These are phyloP conservation scores for Fusarium sp. DNA, from an alignment of 2,329 filamentous ascomycete genomes.

Conservation along the genomic window DNA sequence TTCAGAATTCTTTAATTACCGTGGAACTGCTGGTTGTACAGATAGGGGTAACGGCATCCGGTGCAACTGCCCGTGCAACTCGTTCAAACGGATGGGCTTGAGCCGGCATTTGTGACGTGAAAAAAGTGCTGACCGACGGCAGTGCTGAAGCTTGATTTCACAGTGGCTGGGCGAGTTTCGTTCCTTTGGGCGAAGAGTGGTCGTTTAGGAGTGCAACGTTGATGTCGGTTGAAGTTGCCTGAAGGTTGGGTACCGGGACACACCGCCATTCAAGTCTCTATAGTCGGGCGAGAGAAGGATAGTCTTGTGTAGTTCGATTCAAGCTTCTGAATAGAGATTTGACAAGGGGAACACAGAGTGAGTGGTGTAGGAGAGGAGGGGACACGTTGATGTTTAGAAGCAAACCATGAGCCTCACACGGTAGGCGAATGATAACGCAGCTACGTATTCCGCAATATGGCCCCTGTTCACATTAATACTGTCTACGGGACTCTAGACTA, in stretches of 20 bases:
- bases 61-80: conserved; percentile 31
- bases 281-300: not conserved
- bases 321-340: not conserved
- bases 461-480: not conserved
- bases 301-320: not conserved
- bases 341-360: not conserved
- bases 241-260: not conserved
- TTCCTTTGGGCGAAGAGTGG: not conserved
- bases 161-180: not conserved
- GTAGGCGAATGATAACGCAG: not conserved
- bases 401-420: not conserved
- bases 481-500: not conserved
- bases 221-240: conserved; percentile 36
- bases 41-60: conserved; percentile 32
- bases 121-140: conserved; percentile 7
- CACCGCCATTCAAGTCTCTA: conserved; percentile 12
- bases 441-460: not conserved
- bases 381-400: not conserved
- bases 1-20: not conserved
- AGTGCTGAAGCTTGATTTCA: not conserved
- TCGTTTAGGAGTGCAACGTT: conserved; percentile 26
- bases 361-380: not conserved
- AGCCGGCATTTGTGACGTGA: conserved; percentile 26
- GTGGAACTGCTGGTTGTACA: conserved; percentile 19
- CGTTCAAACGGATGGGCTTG: conserved; percentile 1